Evolutionary conservation across 306 rosid genomes (phyloP).

Genomic region (Mimosa pudica): DNA sequence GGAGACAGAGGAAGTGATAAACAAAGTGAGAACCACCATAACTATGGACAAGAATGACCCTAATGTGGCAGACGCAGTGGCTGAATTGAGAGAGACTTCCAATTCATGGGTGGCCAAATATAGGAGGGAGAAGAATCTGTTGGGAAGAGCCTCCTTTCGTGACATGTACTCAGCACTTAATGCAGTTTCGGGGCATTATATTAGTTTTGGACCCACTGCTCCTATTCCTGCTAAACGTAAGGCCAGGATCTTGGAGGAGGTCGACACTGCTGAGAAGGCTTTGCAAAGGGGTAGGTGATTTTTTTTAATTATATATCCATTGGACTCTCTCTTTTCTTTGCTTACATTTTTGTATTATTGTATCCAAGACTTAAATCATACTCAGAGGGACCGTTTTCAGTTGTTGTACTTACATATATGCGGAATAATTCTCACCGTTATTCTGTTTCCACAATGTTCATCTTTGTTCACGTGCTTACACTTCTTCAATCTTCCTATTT

Average conservation of each 20-base stretch:
- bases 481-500: neutral
- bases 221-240: constrained; percentile 87
- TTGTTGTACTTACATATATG: constrained; percentile 11
- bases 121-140: constrained; percentile 74
- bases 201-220: constrained; percentile 93
- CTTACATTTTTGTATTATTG: constrained; percentile 26
- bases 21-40: constrained; percentile 72
- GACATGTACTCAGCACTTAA: constrained; percentile 91
- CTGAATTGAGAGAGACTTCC: constrained; percentile 76
- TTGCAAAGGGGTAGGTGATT: constrained; percentile 77
- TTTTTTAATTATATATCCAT: neutral
- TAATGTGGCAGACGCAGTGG: constrained; percentile 68
- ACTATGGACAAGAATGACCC: constrained; percentile 78
- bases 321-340: neutral
- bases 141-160: constrained; percentile 79
- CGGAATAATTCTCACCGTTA: neutral
- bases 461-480: neutral
- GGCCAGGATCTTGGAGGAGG: constrained; percentile 84
- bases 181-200: constrained; percentile 90
- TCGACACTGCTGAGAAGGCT: constrained; percentile 85
- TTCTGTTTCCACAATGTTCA: neutral
- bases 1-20: constrained; percentile 76
- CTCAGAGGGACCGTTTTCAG: constrained; percentile 37
- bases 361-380: constrained; percentile 9
- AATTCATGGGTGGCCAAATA: constrained; percentile 96